A percentile compares a stretch with the other conserved stretches of the same genome.
These are phyloP conservation scores for Madurella fahalii DNA, from an alignment of 2,329 filamentous ascomycete species.

Conservation along the genomic window DNA sequence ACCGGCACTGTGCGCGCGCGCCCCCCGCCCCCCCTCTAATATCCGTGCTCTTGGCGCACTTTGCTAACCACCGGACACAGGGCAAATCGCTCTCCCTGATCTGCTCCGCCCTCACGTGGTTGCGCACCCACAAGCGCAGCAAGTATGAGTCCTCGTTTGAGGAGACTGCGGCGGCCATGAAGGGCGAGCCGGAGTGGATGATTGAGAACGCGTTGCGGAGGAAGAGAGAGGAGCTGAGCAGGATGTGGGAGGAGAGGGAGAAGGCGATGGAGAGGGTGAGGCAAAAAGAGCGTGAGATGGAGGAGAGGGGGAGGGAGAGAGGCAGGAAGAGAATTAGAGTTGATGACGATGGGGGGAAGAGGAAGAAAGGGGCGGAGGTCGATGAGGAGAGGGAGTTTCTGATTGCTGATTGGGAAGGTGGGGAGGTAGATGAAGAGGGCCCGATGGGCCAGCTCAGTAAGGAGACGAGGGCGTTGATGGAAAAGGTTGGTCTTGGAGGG, in stretches of 20 bases:
- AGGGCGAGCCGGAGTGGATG: conserved; percentile 82
- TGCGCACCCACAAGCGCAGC: conserved; percentile 72
- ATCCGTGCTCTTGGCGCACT: not conserved
- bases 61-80: conserved; percentile 34
- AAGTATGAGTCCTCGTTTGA: conserved; percentile 51
- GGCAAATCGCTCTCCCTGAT: conserved; percentile 92
- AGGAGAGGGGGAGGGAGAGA: conserved; percentile 47
- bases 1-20: conserved; percentile 62
- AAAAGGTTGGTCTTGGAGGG: conserved; percentile 54
- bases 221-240: conserved; percentile 62
- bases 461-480: conserved; percentile 70
- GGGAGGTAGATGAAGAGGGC: conserved; percentile 32
- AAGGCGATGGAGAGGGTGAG: conserved; percentile 62
- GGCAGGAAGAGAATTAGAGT: conserved; percentile 37
- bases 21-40: not conserved
- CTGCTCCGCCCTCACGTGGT: conserved; percentile 83
- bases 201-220: conserved; percentile 69
- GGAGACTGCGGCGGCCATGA: conserved; percentile 40
- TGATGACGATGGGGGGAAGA: conserved; percentile 14
- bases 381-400: conserved; percentile 67
- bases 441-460: conserved; percentile 60
- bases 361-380: conserved; percentile 32
- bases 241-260: conserved; percentile 69
- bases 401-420: conserved; percentile 63
- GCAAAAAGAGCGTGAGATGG: conserved; percentile 57